Percentiles rank a stretch among this genome's conserved stretches.
Evolutionary conservation across 306 rosid species (phyloP).

Genomic region (Vigna reflexopilosa): DNA sequence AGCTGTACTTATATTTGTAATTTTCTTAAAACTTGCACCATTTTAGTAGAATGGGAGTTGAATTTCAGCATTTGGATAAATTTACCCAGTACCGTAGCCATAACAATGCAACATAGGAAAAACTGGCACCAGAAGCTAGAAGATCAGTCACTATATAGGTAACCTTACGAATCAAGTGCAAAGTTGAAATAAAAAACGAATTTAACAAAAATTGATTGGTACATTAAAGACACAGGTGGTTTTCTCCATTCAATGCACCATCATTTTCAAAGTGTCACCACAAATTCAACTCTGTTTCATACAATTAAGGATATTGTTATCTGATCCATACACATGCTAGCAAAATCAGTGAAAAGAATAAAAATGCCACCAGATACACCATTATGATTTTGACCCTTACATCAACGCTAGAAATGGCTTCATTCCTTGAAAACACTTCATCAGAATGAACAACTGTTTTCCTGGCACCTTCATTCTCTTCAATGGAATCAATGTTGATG

Average conservation of each 20-base stretch:
- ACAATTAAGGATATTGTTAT: background rate
- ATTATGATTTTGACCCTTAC: slow-evolving; percentile 23
- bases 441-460: slow-evolving; percentile 12
- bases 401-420: background rate
- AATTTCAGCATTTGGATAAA: no score
- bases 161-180: no score
- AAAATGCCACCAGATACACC: slow-evolving; percentile 32
- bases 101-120: no score
- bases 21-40: no score
- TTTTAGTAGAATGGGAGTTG: no score
- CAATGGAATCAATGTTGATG: background rate
- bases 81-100: no score
- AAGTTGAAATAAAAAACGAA: no score
- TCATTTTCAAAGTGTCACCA: background rate
- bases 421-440: background rate
- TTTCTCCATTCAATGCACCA: background rate
- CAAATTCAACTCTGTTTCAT: background rate
- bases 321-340: slow-evolving; percentile 34
- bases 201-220: no score
- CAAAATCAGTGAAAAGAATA: slow-evolving; percentile 33
- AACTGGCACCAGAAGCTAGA: no score
- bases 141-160: no score
- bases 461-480: slow-evolving; percentile 15
- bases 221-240: no score
- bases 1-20: no score